Evolutionary conservation across 176 grass and related monocot species (phyloP).

Genomic region (Carex scoparia): DNA sequence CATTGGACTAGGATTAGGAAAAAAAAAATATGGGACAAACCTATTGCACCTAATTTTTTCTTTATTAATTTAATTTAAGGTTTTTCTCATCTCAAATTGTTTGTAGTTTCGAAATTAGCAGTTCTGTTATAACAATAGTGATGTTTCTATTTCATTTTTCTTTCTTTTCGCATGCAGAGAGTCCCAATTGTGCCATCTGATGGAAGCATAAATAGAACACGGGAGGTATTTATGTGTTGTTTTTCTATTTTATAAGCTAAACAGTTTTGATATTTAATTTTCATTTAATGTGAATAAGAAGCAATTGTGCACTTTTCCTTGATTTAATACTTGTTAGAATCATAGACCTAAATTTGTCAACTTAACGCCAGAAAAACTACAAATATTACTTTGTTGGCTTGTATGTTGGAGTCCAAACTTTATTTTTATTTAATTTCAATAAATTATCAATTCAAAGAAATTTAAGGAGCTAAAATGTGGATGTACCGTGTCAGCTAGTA

Average conservation of each 20-base stretch:
- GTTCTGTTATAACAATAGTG: background rate
- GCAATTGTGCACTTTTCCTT: background rate
- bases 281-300: background rate
- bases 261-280: constrained; percentile 8
- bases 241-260: background rate
- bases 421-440: background rate
- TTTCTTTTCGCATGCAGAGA: constrained; percentile 47
- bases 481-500: background rate
- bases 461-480: background rate
- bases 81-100: background rate
- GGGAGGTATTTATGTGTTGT: constrained; percentile 45
- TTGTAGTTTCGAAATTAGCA: background rate
- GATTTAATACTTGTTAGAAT: background rate
- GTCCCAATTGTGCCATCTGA: constrained; percentile 76
- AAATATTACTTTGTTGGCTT: background rate
- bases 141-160: constrained; percentile 19
- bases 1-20: background rate
- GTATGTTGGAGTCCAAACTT: background rate
- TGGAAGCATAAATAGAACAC: constrained; percentile 61
- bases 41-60: background rate
- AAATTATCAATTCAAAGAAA: background rate
- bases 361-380: background rate
- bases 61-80: background rate
- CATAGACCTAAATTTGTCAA: background rate
- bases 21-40: background rate